Conservation (phyloP, 2,329 filamentous ascomycete species). For the Bisporella sp. region DNA sequence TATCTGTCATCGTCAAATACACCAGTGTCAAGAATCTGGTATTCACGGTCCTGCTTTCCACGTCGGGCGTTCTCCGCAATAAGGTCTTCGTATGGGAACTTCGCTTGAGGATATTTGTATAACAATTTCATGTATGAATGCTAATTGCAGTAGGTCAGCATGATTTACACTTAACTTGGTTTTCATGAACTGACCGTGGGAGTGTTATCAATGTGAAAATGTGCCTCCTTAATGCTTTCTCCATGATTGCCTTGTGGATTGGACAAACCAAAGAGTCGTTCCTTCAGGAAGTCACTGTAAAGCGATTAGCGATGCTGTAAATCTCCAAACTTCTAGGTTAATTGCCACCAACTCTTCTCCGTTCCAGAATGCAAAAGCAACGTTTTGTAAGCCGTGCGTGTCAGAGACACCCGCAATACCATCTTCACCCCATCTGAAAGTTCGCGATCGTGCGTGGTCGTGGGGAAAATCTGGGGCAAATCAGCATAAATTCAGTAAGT, state of each 20-base stretch:
- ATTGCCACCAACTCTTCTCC: constrained; percentile 69
- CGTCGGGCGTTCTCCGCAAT: constrained; percentile 76
- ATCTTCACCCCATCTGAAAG: constrained; percentile 94
- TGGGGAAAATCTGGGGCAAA: constrained; percentile 73
- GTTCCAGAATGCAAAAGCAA: constrained; percentile 97
- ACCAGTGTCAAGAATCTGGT: constrained; percentile 85
- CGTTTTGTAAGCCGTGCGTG: constrained; percentile 83
- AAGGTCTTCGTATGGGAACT: constrained; percentile 88
- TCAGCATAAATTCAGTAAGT: constrained; percentile 15
- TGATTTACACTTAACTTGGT: not conserved
- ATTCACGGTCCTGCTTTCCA: constrained; percentile 72
- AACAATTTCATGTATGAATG: constrained; percentile 99
- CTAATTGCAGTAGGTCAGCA: constrained; percentile 35
- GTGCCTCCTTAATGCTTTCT: constrained; percentile 92
- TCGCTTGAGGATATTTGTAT: constrained; percentile 91
- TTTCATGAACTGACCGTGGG: constrained; percentile 38
- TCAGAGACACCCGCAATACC: constrained; percentile 94
- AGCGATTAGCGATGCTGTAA: constrained; percentile 24
- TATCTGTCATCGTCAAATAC: constrained; percentile 84
- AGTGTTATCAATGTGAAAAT: constrained; percentile 95
- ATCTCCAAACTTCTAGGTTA: constrained; percentile 25
- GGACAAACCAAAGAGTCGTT: constrained; percentile 88
- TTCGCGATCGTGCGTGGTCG: constrained; percentile 80
- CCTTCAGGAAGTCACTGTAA: constrained; percentile 79
- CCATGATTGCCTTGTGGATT: constrained; percentile 97